These are phyloP conservation scores for Saccharomyces jurei DNA, from an alignment of 805 yeast genomes.

Conservation along the genomic window DNA sequence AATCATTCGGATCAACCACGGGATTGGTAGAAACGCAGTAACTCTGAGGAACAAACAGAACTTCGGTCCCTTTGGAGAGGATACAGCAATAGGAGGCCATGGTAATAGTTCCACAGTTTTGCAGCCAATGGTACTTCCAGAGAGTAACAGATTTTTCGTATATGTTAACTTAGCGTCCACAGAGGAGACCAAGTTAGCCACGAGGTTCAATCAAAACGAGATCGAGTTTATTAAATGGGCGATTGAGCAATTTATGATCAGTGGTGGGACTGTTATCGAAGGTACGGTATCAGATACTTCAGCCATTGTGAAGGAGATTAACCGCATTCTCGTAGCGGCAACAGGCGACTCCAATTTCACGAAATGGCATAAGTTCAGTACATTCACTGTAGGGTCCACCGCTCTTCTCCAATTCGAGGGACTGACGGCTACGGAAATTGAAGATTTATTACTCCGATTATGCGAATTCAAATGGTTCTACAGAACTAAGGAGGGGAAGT, in stretches of 20 bases:
- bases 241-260: slow-evolving; percentile 11
- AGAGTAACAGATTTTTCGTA: slow-evolving; percentile 19
- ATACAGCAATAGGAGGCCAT: neutral
- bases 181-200: slow-evolving; percentile 24
- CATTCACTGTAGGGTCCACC: slow-evolving; percentile 18
- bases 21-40: slow-evolving; percentile 17
- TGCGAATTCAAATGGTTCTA: slow-evolving; percentile 25
- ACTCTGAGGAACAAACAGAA: slow-evolving; percentile 2
- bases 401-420: slow-evolving; percentile 12
- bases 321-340: slow-evolving; percentile 7
- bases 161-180: slow-evolving; percentile 20
- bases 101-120: neutral
- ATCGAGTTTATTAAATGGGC: slow-evolving; percentile 25
- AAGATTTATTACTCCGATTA: slow-evolving; percentile 13
- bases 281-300: neutral
- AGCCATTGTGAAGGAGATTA: slow-evolving; percentile 10
- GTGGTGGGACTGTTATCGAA: neutral
- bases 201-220: slow-evolving; percentile 21
- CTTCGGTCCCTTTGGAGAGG: neutral
- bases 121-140: slow-evolving; percentile 2
- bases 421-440: slow-evolving; percentile 16
- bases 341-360: slow-evolving; percentile 1
- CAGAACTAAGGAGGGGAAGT: slow-evolving; percentile 15
- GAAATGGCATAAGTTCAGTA: slow-evolving; percentile 11
- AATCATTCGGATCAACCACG: slow-evolving; percentile 16